A percentile compares a stretch with the other conserved stretches of the same genome.
Evolutionary conservation across 225 moss, liverwort and hornwort genomes (phyloP).

Genomic region (Climacium dendroides): DNA sequence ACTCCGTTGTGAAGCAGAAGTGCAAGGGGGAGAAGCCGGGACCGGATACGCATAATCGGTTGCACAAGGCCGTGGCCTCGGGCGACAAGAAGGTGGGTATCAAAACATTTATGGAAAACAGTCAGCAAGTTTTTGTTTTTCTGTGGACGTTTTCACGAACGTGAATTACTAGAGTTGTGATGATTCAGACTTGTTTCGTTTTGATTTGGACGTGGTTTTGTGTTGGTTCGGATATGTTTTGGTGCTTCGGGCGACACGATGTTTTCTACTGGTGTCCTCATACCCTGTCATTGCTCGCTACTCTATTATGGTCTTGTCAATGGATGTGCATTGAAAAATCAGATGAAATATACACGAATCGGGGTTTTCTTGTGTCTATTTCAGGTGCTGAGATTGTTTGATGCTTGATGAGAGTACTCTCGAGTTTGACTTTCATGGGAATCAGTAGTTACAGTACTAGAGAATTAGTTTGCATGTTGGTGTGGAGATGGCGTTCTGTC

Average conservation of each 20-base stretch:
- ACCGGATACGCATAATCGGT: constrained; percentile 10
- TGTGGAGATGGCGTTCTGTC: neutral
- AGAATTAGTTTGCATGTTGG: neutral
- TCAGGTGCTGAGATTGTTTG: neutral
- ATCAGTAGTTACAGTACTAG: neutral
- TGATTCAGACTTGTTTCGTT: neutral
- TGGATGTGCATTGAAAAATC: neutral
- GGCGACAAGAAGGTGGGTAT: constrained; percentile 15
- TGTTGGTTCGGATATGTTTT: neutral
- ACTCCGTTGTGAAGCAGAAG: constrained; percentile 17
- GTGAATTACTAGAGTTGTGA: too few species aligned
- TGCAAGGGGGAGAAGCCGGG: neutral
- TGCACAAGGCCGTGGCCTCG: constrained; percentile 40
- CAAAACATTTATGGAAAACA: neutral
- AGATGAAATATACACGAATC: too few species aligned
- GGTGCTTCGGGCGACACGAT: neutral
- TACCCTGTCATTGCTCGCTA: neutral
- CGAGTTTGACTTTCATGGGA: neutral
- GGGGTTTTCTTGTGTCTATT: neutral
- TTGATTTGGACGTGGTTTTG: neutral
- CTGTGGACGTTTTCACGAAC: neutral
- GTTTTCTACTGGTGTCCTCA: neutral
- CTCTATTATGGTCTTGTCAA: neutral
- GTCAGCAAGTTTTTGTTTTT: neutral
- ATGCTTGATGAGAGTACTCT: neutral